Conservation (phyloP, 2,329 filamentous ascomycete genomes). For the Colletotrichum kahawae region DNA sequence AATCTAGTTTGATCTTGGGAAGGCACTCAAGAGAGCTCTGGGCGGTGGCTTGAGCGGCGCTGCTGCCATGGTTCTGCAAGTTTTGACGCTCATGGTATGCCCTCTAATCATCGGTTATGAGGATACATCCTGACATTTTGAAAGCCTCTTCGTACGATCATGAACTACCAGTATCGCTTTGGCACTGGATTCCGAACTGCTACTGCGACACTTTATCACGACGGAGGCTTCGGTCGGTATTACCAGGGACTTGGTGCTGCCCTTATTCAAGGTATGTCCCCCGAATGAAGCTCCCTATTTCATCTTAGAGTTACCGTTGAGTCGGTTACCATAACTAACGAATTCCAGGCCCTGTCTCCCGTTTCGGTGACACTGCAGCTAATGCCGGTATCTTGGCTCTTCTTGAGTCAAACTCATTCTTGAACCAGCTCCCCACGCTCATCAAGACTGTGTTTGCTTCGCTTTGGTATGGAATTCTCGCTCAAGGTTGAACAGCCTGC, state of each 20-base stretch:
- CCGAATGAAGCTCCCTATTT: not conserved
- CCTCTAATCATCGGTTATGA: not conserved
- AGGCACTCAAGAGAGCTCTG: constrained; percentile 48
- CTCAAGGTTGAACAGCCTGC: not conserved
- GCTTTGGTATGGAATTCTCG: constrained; percentile 35
- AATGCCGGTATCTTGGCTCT: constrained; percentile 55
- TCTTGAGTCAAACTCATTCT: constrained; percentile 49
- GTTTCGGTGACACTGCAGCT: constrained; percentile 54
- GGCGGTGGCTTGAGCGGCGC: constrained; percentile 52
- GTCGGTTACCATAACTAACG: not conserved
- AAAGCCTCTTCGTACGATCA: constrained; percentile 52
- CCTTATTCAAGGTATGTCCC: constrained; percentile 44
- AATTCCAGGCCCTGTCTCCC: constrained; percentile 42
- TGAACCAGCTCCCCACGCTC: constrained; percentile 45
- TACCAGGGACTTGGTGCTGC: constrained; percentile 51
- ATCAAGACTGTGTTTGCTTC: constrained; percentile 53
- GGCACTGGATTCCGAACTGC: constrained; percentile 46
- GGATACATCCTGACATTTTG: not conserved
- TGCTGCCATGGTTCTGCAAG: constrained; percentile 53
- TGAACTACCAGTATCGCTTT: constrained; percentile 57
- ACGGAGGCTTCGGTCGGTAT: constrained; percentile 47
- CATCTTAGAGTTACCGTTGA: too few species aligned
- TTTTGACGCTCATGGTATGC: constrained; percentile 50
- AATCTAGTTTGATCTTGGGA: constrained; percentile 46
- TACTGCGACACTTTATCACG: constrained; percentile 42